Evolutionary conservation across 164 flowering plant species (phyloP), one percentile per base, ranked within the genome.

Genomic region (Vitis cinerea): DNA sequence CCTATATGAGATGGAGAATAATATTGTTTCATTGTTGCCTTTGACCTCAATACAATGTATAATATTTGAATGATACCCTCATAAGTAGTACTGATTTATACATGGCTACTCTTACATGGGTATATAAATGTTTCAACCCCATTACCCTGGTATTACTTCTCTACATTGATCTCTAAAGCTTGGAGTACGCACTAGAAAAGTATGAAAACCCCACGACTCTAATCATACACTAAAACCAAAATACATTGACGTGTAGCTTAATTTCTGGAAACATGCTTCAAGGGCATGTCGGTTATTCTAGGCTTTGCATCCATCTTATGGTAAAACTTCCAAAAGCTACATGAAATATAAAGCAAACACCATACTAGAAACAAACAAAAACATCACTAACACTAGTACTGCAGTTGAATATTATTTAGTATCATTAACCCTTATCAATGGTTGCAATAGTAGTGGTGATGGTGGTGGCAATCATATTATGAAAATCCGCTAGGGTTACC

Each of bases 351-450:
- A 53, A 44, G 55, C 29, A 53, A 50, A 58, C 59, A 19, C n/a
- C 11, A 19, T 6, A 37, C 44, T 37, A 16, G 49, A 65, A 49
- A 59, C 60, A 52, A 72, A 66, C 66, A 66, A 65, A 66, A 72
- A 61, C 68, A 64, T 71, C 74, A 71, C 74, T 29, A 71, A 14
- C 74, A 64, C 2, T 56, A 12, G 14, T n/a, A 59, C 61, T 0
- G 1, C 3, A 15, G 14, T 19, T 52, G 15, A 6, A 9, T 55
- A 31, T 63, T 12, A 47, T 63, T 71, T 53, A 55, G 54, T 48
- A 59, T 64, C 53, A 65, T 15, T 9, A 27, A 57, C 69, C 74
- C 65, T 71, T 71, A 71, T 59, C 56, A 65, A 29, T 65, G 65
- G 69, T 65, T 50, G 51, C 63, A 61, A 19, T 62, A 65, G 50